Evolutionary conservation across 345 rosid genomes (phyloP).

Genomic region (Linum usitatissimum): DNA sequence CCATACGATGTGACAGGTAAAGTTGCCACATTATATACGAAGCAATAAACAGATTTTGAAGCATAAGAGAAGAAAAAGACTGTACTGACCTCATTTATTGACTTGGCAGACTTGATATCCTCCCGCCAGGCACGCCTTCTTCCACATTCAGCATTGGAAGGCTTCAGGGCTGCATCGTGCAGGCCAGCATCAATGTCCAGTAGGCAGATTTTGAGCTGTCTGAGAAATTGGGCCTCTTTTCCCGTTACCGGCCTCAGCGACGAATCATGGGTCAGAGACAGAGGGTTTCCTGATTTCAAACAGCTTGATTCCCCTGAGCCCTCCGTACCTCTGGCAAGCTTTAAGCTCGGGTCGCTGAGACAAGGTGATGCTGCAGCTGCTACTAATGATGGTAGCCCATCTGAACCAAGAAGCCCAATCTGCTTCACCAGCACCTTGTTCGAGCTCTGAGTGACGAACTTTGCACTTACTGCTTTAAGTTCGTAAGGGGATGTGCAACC

Average conservation of each 20-base stretch:
- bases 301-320: constrained; percentile 7
- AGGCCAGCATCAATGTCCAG: constrained; percentile 35
- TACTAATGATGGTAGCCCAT: constrained; percentile 26
- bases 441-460: constrained; percentile 21
- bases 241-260: constrained; percentile 18
- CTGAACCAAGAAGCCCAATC: constrained; percentile 31
- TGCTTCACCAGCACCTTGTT: constrained; percentile 27
- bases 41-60: not conserved
- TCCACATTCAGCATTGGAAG: constrained; percentile 17
- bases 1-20: no score
- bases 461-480: constrained; percentile 23
- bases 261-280: constrained; percentile 10
- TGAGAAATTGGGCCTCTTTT: constrained; percentile 21
- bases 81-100: constrained; percentile 24
- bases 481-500: constrained; percentile 20
- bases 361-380: constrained; percentile 14
- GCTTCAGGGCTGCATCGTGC: constrained; percentile 22
- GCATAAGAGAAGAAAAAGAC: not conserved
- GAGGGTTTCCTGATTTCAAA: constrained; percentile 9
- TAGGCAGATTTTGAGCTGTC: constrained; percentile 29
- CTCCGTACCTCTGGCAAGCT: constrained; percentile 12
- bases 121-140: constrained; percentile 28
- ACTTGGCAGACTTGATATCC: constrained; percentile 26
- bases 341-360: constrained; percentile 25
- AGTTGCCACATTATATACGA: no score